Percentiles rank a stretch among this genome's conserved stretches.
Evolutionary conservation across 257 asterid species (phyloP).

Genomic region (Solanum raphanifolium): DNA sequence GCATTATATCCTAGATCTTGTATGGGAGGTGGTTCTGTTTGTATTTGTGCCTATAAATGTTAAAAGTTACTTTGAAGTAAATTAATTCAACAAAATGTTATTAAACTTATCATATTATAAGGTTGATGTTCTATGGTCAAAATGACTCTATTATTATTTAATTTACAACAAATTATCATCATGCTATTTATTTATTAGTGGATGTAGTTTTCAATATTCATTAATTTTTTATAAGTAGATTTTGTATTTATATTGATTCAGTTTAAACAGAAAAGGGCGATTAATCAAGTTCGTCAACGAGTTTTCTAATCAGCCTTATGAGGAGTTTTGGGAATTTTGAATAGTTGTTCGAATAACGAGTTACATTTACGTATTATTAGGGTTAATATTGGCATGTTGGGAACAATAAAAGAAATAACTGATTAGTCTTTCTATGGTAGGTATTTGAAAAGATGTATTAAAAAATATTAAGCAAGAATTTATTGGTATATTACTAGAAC

Average conservation of each 20-base stretch:
- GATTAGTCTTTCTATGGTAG: too few relatives aligned
- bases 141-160: not conserved
- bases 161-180: not conserved
- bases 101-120: not conserved
- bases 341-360: not conserved
- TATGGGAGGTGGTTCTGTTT: not conserved
- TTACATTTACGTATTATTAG: not conserved
- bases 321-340: accelerated
- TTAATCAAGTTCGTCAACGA: not conserved
- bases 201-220: not conserved
- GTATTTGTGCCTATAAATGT: not conserved
- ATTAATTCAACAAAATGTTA: not conserved
- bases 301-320: not conserved
- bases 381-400: too few relatives aligned
- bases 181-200: not conserved
- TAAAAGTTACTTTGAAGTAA: not conserved
- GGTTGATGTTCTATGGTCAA: not conserved
- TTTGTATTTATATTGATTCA: not conserved
- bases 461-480: not conserved
- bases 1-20: not conserved
- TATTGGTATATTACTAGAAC: not conserved
- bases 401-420: too few relatives aligned
- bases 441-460: too few relatives aligned
- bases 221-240: too few relatives aligned
- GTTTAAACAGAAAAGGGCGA: not conserved